A percentile compares a stretch with the other conserved stretches of the same genome.
phyloP scores from a whole-genome alignment of 169 alveolate genomes.

The Cystoisospora suis region DNA sequence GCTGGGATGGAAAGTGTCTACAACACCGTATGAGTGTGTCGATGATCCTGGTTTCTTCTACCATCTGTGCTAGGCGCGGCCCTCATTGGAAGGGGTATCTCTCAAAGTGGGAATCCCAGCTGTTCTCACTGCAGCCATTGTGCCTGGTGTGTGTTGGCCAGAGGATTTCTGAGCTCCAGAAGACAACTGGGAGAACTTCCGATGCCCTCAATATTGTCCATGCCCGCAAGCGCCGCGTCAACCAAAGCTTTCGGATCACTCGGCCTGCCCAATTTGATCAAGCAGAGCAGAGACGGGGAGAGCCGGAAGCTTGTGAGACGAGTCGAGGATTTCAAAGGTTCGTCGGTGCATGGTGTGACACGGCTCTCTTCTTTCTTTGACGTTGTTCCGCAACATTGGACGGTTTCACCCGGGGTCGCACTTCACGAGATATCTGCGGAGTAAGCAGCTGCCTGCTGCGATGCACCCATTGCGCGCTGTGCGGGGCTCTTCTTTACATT shows the following conservation, averaged over 20 bases:
- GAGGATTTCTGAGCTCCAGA: constrained; percentile 11
- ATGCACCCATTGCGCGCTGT: too few species aligned
- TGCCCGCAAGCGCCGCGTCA: constrained; percentile 43
- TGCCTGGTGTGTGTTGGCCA: neutral
- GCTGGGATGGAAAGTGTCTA: too few species aligned
- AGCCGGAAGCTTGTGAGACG: neutral
- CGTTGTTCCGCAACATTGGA: neutral
- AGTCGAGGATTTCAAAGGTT: constrained; percentile 32
- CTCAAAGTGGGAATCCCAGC: too few species aligned
- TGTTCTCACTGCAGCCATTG: neutral
- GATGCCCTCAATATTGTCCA: constrained; percentile 18
- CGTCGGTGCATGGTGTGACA: neutral
- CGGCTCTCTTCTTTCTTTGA: neutral
- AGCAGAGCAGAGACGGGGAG: neutral
- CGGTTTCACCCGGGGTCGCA: too few species aligned
- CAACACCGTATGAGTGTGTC: too few species aligned
- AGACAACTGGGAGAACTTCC: constrained; percentile 21
- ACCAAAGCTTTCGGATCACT: constrained; percentile 21
- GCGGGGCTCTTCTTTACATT: too few species aligned
- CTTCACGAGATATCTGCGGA: too few species aligned
- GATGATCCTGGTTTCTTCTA: too few species aligned
- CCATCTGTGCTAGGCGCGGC: too few species aligned
- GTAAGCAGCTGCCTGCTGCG: too few species aligned
- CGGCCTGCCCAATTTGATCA: neutral
- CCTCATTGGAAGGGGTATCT: too few species aligned